Base-by-base conservation (phyloP, 106 monocot genomes). In the Acorus calamus region DNA sequence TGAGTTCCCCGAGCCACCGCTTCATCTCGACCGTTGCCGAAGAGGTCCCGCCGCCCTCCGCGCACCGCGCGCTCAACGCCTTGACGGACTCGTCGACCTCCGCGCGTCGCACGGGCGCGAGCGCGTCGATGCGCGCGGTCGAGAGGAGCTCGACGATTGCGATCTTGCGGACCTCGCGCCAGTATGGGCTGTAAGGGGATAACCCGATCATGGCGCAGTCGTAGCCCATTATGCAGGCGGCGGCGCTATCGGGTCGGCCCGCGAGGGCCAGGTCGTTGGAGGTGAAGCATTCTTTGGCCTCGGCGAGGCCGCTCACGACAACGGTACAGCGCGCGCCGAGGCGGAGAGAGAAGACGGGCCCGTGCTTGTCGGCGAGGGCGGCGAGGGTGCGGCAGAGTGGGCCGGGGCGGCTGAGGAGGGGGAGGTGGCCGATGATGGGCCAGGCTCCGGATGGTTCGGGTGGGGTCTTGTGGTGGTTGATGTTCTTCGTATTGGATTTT, bases 341-440 rank as follows among this genome's bases (percentile, higher is more conserved):
- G 4, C 69, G 63, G 49, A 79, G 65, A 41, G 56, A 41, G 60
- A 79, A 65, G 28, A 65, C 59, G 6, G 78, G 73, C 41, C 78
- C 78, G 63, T 55, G 14, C 48, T 64, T 55, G 12, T 79, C 73
- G 4, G 73, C 73, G 53, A 79, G 13, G 51, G 43, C 53, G 2
- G 47, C 68, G 7, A 73, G 68, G 3, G 42, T 44, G 7, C 60
- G 60, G 13, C 62, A 51, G 2, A 70, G 60, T 1, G 65, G 60
- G 11, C 63, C 48, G 11, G 4, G 8, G 3, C 55, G 11, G 28
- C 28, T 28, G 49, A 74, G 69, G 13, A 74, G 59, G 42, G 8
- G 74, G 42, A 79, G 69, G 65, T 79, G 73, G 49, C 74, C 79
- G 12, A 79, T 68, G 42, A 79, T 3, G 3, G 79, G 79, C 42